Evolutionary conservation across 148 eudicot genomes (phyloP).

Genomic region (Nepenthes mirabilis): DNA sequence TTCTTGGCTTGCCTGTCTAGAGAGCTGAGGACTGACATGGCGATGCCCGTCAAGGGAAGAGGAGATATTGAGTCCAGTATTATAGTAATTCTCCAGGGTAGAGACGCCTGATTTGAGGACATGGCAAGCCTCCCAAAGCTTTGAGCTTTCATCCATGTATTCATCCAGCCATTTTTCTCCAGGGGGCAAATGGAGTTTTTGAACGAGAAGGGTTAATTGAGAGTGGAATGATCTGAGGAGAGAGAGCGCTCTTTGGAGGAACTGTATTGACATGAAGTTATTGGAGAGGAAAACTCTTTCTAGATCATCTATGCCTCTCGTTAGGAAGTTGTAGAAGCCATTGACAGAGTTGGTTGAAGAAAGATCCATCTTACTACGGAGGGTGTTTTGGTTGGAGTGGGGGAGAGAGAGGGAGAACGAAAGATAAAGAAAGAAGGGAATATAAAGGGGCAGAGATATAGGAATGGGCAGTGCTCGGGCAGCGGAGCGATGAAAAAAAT

Average conservation of each 20-base stretch:
- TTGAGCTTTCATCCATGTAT: slow-evolving; percentile 69
- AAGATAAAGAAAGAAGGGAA: not conserved
- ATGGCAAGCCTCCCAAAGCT: slow-evolving; percentile 62
- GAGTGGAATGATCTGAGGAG: slow-evolving; percentile 51
- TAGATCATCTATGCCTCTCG: slow-evolving; percentile 58
- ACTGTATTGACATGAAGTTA: slow-evolving; percentile 60
- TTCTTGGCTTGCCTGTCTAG: slow-evolving; percentile 30
- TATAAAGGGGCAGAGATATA: not conserved
- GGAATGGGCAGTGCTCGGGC: slow-evolving; percentile 6
- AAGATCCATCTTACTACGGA: slow-evolving; percentile 28
- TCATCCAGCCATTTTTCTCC: slow-evolving; percentile 77
- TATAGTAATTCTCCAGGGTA: slow-evolving; percentile 45
- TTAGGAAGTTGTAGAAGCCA: slow-evolving; percentile 55
- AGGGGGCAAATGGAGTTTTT: slow-evolving; percentile 51
- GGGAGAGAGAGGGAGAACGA: not conserved
- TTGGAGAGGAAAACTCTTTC: slow-evolving; percentile 44
- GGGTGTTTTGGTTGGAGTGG: not conserved
- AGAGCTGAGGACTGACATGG: slow-evolving; percentile 35
- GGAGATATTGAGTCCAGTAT: slow-evolving; percentile 38
- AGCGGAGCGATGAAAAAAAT: slow-evolving; percentile 3
- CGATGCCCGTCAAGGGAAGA: slow-evolving; percentile 35
- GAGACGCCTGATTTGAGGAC: slow-evolving; percentile 44
- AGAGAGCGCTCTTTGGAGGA: slow-evolving; percentile 45
- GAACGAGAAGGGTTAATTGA: slow-evolving; percentile 44
- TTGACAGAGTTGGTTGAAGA: slow-evolving; percentile 41